A percentile compares a stretch with the other conserved stretches of the same genome.
Evolutionary conservation across 2,329 filamentous ascomycete genomes (phyloP).

Genomic region (Rhytidhysteron rufulum): DNA sequence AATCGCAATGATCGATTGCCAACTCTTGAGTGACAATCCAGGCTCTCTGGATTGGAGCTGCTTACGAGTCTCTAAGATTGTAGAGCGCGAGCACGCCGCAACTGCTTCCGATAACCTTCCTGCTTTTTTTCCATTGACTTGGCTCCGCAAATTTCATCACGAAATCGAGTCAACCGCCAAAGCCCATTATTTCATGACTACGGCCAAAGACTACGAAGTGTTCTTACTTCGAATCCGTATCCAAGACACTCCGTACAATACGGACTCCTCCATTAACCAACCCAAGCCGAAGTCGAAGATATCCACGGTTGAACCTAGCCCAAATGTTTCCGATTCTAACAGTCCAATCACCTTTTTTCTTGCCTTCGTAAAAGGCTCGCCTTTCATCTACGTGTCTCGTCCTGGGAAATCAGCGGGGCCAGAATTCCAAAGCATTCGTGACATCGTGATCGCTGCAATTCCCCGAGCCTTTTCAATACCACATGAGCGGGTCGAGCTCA

Average conservation of each 20-base stretch:
- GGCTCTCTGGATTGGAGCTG: constrained; percentile 49
- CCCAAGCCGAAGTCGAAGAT: constrained; percentile 30
- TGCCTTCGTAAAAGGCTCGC: constrained; percentile 76
- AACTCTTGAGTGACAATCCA: constrained; percentile 52
- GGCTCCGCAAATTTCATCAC: constrained; percentile 69
- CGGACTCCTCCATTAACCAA: constrained; percentile 39
- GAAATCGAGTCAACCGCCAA: constrained; percentile 77
- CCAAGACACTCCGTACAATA: constrained; percentile 75
- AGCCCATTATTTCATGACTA: constrained; percentile 75
- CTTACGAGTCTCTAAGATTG: constrained; percentile 24
- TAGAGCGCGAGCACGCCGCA: no score
- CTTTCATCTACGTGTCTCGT: constrained; percentile 64
- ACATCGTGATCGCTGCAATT: constrained; percentile 71
- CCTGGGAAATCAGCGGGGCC: constrained; percentile 31
- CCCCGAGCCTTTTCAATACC: constrained; percentile 78
- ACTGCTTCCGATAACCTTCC: constrained; percentile 49
- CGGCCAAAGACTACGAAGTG: constrained; percentile 65
- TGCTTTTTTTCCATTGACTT: constrained; percentile 75
- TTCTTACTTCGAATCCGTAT: constrained; percentile 75
- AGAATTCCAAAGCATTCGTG: constrained; percentile 56
- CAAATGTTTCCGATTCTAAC: constrained; percentile 66
- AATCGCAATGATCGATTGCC: constrained; percentile 53
- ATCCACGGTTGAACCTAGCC: constrained; percentile 23
- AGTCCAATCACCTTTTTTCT: no score
- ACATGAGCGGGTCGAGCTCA: constrained; percentile 66